phyloP scores from a whole-genome alignment of 108 stramenopile species.

The Stephanodiscus triporus region DNA sequence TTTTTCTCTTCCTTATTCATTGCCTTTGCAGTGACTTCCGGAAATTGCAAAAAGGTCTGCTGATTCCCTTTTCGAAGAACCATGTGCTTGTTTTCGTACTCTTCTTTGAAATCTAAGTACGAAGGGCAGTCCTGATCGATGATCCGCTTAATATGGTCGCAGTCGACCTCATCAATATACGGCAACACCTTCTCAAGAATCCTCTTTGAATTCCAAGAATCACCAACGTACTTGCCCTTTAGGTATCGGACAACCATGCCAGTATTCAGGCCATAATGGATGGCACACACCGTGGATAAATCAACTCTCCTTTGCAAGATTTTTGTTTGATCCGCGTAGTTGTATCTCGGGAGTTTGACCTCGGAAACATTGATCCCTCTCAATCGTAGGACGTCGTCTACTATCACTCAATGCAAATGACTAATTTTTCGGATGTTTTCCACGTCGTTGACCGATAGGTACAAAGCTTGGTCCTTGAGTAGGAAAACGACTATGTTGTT shows the following conservation, averaged over 20 bases:
- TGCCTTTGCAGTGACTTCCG: neutral
- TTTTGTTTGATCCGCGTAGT: neutral
- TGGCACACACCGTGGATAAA: neutral
- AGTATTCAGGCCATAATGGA: slow-evolving; percentile 12
- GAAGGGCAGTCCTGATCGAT: neutral
- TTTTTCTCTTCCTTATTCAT: slow-evolving; percentile 25
- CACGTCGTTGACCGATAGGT: no score
- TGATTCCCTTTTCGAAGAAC: slow-evolving; percentile 16
- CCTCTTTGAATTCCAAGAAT: neutral
- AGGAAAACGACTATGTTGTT: no score
- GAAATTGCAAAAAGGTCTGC: neutral
- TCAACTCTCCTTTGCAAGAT: neutral
- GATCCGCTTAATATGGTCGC: neutral
- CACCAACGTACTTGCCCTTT: slow-evolving; percentile 13
- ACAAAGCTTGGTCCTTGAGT: no score
- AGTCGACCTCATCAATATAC: neutral
- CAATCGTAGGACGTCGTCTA: neutral
- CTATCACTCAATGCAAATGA: neutral
- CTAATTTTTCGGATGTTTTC: no score
- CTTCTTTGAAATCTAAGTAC: neutral
- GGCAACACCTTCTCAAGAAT: neutral
- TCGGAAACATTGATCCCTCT: neutral
- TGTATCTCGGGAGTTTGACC: neutral
- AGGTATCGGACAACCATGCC: neutral
- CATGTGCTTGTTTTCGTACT: neutral